Conservation (phyloP, 768 basidiomycete species). For the Boletus pseudo-olivaceus region DNA sequence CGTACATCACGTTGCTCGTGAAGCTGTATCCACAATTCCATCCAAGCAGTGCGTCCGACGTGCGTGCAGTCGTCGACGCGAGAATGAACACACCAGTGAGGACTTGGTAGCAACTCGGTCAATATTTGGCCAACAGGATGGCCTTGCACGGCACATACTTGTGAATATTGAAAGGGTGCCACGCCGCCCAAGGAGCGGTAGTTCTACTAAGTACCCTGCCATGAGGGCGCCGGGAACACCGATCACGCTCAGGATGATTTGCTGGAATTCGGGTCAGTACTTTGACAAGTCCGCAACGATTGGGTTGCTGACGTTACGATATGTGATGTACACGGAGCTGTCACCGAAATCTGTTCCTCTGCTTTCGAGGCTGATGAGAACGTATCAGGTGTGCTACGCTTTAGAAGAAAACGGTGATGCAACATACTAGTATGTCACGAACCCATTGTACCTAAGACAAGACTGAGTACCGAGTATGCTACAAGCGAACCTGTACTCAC, state of each 20-base stretch:
- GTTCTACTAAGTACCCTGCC: constrained; percentile 52
- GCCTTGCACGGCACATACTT: constrained; percentile 21
- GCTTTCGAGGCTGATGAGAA: constrained; percentile 47
- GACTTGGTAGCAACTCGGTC: constrained; percentile 22
- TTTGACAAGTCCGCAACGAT: neutral
- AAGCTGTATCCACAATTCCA: constrained; percentile 61
- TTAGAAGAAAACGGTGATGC: neutral
- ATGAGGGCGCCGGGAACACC: constrained; percentile 56
- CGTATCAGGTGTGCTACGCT: neutral
- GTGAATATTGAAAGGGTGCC: constrained; percentile 54
- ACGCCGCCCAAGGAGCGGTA: constrained; percentile 48
- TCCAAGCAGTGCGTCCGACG: constrained; percentile 48
- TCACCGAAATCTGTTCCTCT: constrained; percentile 70
- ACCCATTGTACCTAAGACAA: constrained; percentile 43
- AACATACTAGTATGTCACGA: constrained; percentile 49
- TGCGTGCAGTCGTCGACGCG: constrained; percentile 52
- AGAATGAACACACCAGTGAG: constrained; percentile 59
- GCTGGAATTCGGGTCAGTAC: constrained; percentile 29
- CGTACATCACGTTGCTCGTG: constrained; percentile 56
- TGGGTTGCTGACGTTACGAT: constrained; percentile 54
- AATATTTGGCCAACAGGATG: neutral
- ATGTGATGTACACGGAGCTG: constrained; percentile 65
- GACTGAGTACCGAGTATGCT: neutral
- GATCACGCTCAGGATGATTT: constrained; percentile 55
- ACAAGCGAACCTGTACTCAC: constrained; percentile 28